Evolutionary conservation across 192 early-diverging fungal genomes (phyloP).

Genomic region (Diversispora epigaea): DNA sequence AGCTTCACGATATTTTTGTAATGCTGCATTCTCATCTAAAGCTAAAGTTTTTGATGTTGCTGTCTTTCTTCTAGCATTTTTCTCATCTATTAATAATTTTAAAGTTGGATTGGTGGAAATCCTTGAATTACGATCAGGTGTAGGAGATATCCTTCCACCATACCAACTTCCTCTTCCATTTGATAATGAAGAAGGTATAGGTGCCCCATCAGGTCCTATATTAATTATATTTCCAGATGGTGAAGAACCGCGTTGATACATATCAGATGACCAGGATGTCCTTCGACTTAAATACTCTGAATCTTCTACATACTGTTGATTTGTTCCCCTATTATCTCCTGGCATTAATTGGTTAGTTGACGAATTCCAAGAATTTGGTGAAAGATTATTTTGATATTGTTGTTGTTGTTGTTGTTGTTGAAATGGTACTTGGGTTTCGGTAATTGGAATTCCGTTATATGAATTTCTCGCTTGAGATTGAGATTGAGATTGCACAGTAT

Average conservation of each 20-base stretch:
- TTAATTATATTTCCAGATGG: background rate
- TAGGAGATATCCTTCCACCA: background rate
- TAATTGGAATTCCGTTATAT: too few species aligned
- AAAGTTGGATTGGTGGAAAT: background rate
- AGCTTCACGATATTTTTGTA: conserved; percentile 67
- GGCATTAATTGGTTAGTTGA: too few species aligned
- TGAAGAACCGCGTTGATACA: conserved; percentile 4
- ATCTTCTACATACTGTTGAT: too few species aligned
- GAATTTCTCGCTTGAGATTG: too few species aligned
- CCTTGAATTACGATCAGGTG: background rate
- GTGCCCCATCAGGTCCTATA: conserved; percentile 18
- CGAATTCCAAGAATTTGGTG: too few species aligned
- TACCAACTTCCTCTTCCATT: background rate
- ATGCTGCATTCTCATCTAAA: conserved; percentile 12
- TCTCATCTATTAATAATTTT: conserved; percentile 25
- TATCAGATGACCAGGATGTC: background rate
- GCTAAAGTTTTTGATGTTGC: conserved; percentile 20
- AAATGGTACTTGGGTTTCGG: too few species aligned
- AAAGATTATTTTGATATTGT: too few species aligned
- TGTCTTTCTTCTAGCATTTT: conserved; percentile 19
- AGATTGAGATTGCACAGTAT: too few species aligned
- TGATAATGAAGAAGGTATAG: conserved; percentile 12
- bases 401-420: too few species aligned
- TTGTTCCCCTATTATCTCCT: too few species aligned
- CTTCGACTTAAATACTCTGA: background rate